These are phyloP conservation scores for Rosa lucieae DNA, from an alignment of 306 rosid species.

Conservation along the genomic window DNA sequence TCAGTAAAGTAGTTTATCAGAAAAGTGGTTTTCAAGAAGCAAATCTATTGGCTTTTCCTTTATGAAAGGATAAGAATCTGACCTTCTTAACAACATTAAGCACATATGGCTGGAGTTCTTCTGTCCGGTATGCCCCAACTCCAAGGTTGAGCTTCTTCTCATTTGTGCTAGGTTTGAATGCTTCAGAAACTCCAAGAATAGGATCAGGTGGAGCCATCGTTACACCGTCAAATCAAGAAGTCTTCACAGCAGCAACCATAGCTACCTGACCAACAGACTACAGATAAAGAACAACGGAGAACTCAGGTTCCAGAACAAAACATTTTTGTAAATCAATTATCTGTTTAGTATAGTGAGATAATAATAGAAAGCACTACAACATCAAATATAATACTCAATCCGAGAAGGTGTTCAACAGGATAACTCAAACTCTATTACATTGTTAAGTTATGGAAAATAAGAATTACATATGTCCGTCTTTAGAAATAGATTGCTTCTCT, in stretches of 20 bases:
- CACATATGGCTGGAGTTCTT: conserved; percentile 88
- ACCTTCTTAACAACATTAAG: conserved; percentile 94
- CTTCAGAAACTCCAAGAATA: conserved; percentile 99
- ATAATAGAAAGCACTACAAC: no score
- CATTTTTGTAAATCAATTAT: not conserved
- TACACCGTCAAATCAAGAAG: conserved; percentile 83
- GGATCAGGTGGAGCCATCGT: conserved; percentile 99
- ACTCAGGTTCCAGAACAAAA: not conserved
- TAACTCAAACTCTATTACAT: not conserved
- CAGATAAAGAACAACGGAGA: conserved; percentile 8
- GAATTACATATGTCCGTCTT: conserved; percentile 38
- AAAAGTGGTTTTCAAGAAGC: no score
- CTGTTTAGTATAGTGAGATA: no score
- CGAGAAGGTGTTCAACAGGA: not conserved
- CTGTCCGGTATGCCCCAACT: conserved; percentile 93
- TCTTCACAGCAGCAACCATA: conserved; percentile 67
- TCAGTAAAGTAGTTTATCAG: no score
- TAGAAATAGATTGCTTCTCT: conserved; percentile 28
- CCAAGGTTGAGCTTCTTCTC: conserved; percentile 89
- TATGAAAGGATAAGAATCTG: conserved; percentile 6
- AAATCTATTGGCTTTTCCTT: no score
- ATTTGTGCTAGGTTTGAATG: conserved; percentile 70
- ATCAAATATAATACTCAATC: no score
- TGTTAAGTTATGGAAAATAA: not conserved
- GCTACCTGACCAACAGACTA: conserved; percentile 72